Evolutionary conservation across 1,139 yeast species (phyloP).

Genomic region (Pichia sp.): DNA sequence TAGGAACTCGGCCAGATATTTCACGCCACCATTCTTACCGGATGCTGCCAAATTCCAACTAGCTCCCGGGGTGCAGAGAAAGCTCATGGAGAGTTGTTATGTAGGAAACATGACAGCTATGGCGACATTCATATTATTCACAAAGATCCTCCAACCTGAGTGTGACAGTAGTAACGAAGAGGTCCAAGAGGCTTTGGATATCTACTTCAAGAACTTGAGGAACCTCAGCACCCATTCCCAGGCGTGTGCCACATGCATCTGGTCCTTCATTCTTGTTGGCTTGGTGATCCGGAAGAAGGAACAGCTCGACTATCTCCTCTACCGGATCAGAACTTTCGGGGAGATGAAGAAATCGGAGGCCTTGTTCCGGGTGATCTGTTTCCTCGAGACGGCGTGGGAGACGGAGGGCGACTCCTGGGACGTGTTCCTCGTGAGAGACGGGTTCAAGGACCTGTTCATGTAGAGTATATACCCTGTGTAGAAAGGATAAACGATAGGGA

Average conservation of each 20-base stretch:
- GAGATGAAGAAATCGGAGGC: conserved; percentile 11
- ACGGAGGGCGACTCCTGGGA: background rate
- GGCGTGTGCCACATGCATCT: conserved; percentile 15
- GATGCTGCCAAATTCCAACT: background rate
- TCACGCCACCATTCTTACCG: conserved; percentile 15
- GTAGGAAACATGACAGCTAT: conserved; percentile 18
- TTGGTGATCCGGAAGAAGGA: conserved; percentile 14
- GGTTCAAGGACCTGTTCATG: background rate
- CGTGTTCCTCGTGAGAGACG: background rate
- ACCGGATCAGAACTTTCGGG: conserved; percentile 14
- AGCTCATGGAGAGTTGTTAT: conserved; percentile 13
- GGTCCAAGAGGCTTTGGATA: conserved; percentile 12
- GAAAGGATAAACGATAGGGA: too few relatives aligned
- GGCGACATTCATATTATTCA: conserved; percentile 20
- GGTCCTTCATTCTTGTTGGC: conserved; percentile 23
- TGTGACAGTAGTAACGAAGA: conserved; percentile 5
- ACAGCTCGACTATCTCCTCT: conserved; percentile 18
- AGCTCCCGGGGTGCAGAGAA: conserved; percentile 3
- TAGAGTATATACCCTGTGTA: too few relatives aligned
- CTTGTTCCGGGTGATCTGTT: background rate
- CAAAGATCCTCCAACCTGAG: conserved; percentile 21
- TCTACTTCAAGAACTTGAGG: conserved; percentile 15
- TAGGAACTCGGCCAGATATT: conserved; percentile 9
- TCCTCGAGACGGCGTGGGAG: conserved; percentile 6
- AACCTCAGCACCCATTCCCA: conserved; percentile 17